These are phyloP conservation scores for Podospora bellae-mahoneyi DNA, from an alignment of 495 filamentous ascomycete species.

Conservation along the genomic window DNA sequence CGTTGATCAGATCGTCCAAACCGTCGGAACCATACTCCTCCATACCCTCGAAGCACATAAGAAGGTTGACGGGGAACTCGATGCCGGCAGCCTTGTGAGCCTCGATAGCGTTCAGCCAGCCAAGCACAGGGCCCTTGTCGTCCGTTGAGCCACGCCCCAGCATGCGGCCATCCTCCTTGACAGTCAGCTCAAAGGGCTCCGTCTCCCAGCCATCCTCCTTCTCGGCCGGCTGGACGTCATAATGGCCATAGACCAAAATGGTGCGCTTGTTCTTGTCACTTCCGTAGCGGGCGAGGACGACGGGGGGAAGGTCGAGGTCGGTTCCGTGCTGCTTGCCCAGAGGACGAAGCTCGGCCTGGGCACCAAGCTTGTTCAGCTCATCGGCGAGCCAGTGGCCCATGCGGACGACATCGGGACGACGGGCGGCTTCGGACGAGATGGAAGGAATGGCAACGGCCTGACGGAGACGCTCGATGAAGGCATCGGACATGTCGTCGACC, in stretches of 20 bases:
- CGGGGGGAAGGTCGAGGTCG: conserved; percentile 86
- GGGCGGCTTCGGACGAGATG: conserved; percentile 83
- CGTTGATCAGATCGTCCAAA: conserved; percentile 87
- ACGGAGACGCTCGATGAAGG: conserved; percentile 89
- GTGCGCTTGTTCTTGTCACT: conserved; percentile 87
- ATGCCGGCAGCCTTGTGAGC: conserved; percentile 92
- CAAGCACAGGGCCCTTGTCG: conserved; percentile 96
- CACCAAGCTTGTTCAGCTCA: conserved; percentile 79
- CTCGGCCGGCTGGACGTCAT: conserved; percentile 95
- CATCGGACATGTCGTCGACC: conserved; percentile 75
- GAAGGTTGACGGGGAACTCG: conserved; percentile 93
- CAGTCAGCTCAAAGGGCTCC: conserved; percentile 85
- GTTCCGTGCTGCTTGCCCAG: conserved; percentile 89
- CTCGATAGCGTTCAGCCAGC: conserved; percentile 97
- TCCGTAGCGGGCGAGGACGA: conserved; percentile 87
- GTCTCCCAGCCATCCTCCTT: conserved; percentile 95
- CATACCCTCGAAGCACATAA: conserved; percentile 99
- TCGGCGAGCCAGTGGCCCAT: conserved; percentile 90
- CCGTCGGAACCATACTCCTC: conserved; percentile 98
- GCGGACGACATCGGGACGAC: conserved; percentile 85
- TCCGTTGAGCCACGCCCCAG: conserved; percentile 93
- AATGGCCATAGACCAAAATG: conserved; percentile 96
- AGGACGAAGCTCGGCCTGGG: conserved; percentile 74
- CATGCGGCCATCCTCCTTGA: conserved; percentile 90
- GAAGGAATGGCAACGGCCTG: conserved; percentile 95